These are phyloP conservation scores for Agaricales sp. DNA, from an alignment of 1,284 basidiomycete genomes.

Conservation along the genomic window DNA sequence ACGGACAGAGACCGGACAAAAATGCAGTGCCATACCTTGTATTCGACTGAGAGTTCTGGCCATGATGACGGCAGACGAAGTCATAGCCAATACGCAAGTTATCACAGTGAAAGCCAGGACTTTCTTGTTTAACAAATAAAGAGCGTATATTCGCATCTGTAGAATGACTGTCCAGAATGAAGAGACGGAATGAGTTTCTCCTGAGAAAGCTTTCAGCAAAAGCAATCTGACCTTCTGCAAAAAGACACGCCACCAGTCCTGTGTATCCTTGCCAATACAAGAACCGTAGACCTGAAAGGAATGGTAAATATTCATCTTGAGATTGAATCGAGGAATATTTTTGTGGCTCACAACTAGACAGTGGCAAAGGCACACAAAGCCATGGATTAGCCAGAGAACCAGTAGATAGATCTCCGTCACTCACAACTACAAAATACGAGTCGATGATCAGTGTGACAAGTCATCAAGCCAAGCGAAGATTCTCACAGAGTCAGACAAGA, in stretches of 20 bases:
- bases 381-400: not conserved
- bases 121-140: slow-evolving; percentile 43
- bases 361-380: not conserved
- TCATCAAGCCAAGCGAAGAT: not conserved
- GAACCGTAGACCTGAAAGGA: slow-evolving; percentile 27
- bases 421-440: slow-evolving; percentile 20
- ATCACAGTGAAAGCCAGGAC: slow-evolving; percentile 33
- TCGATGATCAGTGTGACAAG: not conserved
- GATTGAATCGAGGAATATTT: slow-evolving; percentile 9
- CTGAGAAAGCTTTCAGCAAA: not conserved
- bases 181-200: not conserved
- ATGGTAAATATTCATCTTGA: slow-evolving; percentile 10
- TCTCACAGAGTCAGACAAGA: slow-evolving; percentile 21
- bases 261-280: slow-evolving; percentile 52
- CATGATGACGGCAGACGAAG: slow-evolving; percentile 36
- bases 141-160: slow-evolving; percentile 51
- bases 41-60: slow-evolving; percentile 27
- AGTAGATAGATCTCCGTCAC: too few species aligned
- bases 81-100: slow-evolving; percentile 27
- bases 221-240: slow-evolving; percentile 36
- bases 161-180: slow-evolving; percentile 32
- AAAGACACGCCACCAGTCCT: slow-evolving; percentile 37
- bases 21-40: slow-evolving; percentile 21
- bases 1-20: too few species aligned
- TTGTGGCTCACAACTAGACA: slow-evolving; percentile 12